These are phyloP conservation scores for Neolentinus lepideus DNA, from an alignment of 1,284 basidiomycete genomes.

Conservation along the genomic window DNA sequence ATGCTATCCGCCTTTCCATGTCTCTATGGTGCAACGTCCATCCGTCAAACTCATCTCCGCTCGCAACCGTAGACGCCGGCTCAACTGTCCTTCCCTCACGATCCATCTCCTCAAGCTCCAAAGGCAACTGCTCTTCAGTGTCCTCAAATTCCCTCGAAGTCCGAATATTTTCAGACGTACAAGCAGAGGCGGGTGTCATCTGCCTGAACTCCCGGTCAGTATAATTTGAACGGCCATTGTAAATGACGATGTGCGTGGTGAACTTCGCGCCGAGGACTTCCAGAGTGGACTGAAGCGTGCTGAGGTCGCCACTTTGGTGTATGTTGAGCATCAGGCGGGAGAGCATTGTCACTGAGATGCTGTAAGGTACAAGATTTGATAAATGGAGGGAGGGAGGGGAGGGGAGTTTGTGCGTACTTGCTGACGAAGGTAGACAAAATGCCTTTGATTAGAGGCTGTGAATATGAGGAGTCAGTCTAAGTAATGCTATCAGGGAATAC, in stretches of 20 bases:
- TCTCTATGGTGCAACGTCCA: background rate
- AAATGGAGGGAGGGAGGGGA: background rate
- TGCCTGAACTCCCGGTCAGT: background rate
- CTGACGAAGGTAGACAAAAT: background rate
- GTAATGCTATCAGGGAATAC: too few relatives aligned
- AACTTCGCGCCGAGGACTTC: background rate
- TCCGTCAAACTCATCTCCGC: background rate
- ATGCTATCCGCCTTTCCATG: too few relatives aligned
- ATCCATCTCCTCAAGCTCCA: background rate
- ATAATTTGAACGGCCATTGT: background rate
- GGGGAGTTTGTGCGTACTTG: background rate
- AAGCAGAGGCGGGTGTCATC: background rate
- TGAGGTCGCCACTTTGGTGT: background rate
- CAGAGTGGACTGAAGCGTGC: background rate
- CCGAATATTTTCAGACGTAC: background rate
- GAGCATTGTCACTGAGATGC: background rate
- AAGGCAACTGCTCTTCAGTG: background rate
- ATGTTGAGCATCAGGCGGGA: conserved; percentile 1
- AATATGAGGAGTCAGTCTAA: too few relatives aligned
- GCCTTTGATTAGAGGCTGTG: background rate
- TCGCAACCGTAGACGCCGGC: background rate
- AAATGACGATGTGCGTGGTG: background rate
- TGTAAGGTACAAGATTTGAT: background rate
- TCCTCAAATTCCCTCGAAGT: background rate
- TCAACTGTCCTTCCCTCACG: too few relatives aligned